A percentile compares a stretch with the other conserved stretches of the same genome.
phyloP scores from a whole-genome alignment of 2,329 filamentous ascomycete genomes.

The Fusarium proliferatum region DNA sequence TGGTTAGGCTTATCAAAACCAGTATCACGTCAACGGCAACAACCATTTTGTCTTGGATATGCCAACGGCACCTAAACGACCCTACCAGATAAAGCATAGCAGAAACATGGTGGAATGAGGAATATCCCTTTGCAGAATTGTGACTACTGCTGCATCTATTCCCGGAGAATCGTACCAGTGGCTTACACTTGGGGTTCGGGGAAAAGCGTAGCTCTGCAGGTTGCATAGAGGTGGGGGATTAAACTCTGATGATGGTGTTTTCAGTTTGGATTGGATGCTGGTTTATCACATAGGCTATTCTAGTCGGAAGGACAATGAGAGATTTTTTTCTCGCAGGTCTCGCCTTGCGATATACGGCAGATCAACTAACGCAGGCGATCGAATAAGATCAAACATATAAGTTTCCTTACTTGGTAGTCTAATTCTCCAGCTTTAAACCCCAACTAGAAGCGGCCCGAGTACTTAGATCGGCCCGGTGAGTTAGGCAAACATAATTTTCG shows the following conservation, averaged over 20 bases:
- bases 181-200: constrained; percentile 23
- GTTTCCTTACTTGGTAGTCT: background rate
- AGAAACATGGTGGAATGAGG: constrained; percentile 14
- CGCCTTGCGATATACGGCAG: background rate
- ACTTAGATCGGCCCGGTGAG: constrained; percentile 34
- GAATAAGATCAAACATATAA: constrained; percentile 8
- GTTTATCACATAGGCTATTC: background rate
- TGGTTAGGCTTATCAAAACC: constrained; percentile 2
- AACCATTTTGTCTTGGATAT: background rate
- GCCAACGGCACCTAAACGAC: constrained; percentile 9
- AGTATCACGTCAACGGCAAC: background rate
- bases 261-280: background rate
- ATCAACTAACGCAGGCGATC: constrained; percentile 6
- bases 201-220: constrained; percentile 27
- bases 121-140: constrained; percentile 4
- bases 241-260: constrained; percentile 25
- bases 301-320: constrained; percentile 26
- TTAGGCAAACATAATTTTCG: constrained; percentile 8
- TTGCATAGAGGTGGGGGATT: constrained; percentile 15
- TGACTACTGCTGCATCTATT: constrained; percentile 10
- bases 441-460: constrained; percentile 37
- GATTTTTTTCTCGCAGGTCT: constrained; percentile 18
- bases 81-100: background rate
- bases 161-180: constrained; percentile 28
- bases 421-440: background rate